phyloP scores from a whole-genome alignment of 2,329 filamentous ascomycete genomes.

The Pezicula rhizophila region DNA sequence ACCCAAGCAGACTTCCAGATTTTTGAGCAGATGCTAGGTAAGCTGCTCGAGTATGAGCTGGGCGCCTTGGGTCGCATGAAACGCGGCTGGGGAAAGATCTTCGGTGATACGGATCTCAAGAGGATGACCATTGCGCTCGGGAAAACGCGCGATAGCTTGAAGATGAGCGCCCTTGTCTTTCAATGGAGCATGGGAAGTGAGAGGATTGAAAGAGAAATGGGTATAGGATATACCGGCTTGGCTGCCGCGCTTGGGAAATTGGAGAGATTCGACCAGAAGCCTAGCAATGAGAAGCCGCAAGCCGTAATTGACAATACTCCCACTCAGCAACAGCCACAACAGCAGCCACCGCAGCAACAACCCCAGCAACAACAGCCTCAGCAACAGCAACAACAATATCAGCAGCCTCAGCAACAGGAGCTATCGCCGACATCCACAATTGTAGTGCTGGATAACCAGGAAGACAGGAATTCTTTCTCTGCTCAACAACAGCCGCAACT shows the following conservation, averaged over 20 bases:
- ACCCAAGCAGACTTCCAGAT: constrained; percentile 56
- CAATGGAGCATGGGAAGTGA: constrained; percentile 57
- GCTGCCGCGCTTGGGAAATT: constrained; percentile 56
- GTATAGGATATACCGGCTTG: constrained; percentile 62
- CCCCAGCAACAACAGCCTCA: neutral
- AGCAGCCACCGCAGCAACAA: neutral
- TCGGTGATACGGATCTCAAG: constrained; percentile 54
- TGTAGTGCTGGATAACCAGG: neutral
- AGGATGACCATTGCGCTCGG: constrained; percentile 52
- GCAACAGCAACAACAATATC: too few species aligned
- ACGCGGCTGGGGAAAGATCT: constrained; percentile 58
- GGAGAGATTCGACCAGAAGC: constrained; percentile 37
- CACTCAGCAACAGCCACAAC: neutral
- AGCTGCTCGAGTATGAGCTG: constrained; percentile 32
- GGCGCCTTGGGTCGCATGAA: constrained; percentile 18
- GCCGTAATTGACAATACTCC: neutral
- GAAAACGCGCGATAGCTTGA: constrained; percentile 54
- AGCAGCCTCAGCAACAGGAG: neutral
- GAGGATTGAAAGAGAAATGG: constrained; percentile 52
- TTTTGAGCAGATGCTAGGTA: constrained; percentile 58
- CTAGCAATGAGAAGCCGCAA: constrained; percentile 3
- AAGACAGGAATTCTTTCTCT: neutral
- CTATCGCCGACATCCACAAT: neutral
- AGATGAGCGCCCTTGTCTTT: constrained; percentile 58
- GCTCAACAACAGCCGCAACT: constrained; percentile 5